A percentile compares a stretch with the other conserved stretches of the same genome.
These are phyloP conservation scores for Spinellus fusiger DNA, from an alignment of 192 early-diverging fungal species.

Conservation along the genomic window DNA sequence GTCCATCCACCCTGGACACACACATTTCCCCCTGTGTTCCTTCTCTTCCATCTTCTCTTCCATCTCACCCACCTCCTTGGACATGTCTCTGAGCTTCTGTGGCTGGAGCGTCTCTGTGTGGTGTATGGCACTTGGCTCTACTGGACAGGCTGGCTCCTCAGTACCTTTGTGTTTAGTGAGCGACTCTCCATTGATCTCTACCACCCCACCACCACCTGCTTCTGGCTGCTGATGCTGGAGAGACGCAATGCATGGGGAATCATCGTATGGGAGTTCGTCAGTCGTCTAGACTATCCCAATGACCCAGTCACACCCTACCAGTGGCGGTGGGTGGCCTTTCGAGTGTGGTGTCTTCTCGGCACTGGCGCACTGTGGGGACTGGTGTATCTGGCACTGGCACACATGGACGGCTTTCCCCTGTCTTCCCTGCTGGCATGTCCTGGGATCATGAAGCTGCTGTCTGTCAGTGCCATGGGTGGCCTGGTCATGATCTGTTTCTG, in stretches of 20 bases:
- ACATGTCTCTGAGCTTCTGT: conserved; percentile 34
- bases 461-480: conserved; percentile 36
- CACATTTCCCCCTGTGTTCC: conserved; percentile 29
- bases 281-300: conserved; percentile 36
- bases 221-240: conserved; percentile 40
- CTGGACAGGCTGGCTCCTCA: conserved; percentile 49
- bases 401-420: conserved; percentile 21
- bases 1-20: conserved; percentile 20
- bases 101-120: conserved; percentile 42
- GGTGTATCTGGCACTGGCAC: conserved; percentile 27
- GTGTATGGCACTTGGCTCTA: conserved; percentile 55
- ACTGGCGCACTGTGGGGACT: conserved; percentile 46
- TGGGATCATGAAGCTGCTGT: conserved; percentile 31
- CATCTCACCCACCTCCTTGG: conserved; percentile 39
- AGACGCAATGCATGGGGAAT: conserved; percentile 49
- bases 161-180: conserved; percentile 38
- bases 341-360: conserved; percentile 44
- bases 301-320: background rate
- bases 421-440: conserved; percentile 18
- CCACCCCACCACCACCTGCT: conserved; percentile 37
- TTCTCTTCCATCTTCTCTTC: conserved; percentile 29
- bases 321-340: conserved; percentile 25
- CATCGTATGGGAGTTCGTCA: conserved; percentile 48
- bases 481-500: conserved; percentile 44
- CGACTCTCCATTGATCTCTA: conserved; percentile 36